Percentiles rank a stretch among this genome's conserved stretches.
Conservation (phyloP, 2,329 filamentous ascomycete genomes). For the Colletotrichum endophyticum region DNA sequence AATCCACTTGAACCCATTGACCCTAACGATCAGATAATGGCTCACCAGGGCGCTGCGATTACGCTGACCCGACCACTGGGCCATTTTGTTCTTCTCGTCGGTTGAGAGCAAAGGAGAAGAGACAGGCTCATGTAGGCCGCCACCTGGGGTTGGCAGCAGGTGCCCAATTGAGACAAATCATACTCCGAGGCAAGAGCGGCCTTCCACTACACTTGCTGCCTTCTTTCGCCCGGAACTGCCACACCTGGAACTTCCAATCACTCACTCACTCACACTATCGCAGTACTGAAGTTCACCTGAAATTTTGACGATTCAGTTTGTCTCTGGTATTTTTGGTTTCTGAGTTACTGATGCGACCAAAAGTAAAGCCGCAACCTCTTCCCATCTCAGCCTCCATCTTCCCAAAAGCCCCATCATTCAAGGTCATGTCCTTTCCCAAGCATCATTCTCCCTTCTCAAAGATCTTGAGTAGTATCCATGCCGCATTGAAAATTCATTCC, state of each 20-base stretch:
- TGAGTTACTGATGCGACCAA: not conserved
- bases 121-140: fast-evolving
- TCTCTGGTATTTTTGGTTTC: fast-evolving
- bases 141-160: fast-evolving
- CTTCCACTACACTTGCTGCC: not conserved
- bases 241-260: fast-evolving
- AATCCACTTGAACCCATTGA: not conserved
- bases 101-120: not conserved
- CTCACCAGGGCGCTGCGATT: not conserved
- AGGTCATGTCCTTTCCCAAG: not conserved
- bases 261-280: not conserved
- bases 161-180: not conserved
- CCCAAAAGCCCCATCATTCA: not conserved
- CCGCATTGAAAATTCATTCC: fast-evolving
- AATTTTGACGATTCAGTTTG: not conserved
- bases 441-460: not conserved
- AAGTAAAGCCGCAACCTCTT: not conserved
- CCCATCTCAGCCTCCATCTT: not conserved
- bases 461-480: not conserved
- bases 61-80: not conserved
- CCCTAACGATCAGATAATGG: not conserved
- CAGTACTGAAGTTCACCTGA: fast-evolving
- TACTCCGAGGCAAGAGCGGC: not conserved
- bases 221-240: not conserved
- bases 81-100: not conserved